Conservation (phyloP, 2,329 filamentous ascomycete species). For the Colletotrichum godetiae region DNA sequence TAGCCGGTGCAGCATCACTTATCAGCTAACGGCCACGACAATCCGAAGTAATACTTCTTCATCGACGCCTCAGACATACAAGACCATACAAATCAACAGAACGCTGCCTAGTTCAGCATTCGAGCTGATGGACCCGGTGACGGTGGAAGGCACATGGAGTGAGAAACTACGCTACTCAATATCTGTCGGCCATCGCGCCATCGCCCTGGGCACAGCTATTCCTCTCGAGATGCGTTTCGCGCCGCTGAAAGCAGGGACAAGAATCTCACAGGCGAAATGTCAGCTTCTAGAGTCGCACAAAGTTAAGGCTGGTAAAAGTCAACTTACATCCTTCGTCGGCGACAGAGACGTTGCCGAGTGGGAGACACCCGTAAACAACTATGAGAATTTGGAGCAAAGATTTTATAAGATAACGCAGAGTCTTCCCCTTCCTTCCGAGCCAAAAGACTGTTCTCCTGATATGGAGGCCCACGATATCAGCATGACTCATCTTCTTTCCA, state of each 20-base stretch:
- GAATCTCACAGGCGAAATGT: background rate
- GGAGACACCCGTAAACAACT: background rate
- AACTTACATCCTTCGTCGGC: background rate
- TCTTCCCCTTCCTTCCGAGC: constrained; percentile 7
- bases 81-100: constrained; percentile 10
- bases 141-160: constrained; percentile 11
- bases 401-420: background rate
- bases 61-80: background rate
- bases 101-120: constrained; percentile 12
- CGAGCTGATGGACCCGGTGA: constrained; percentile 25
- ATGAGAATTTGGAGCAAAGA: background rate
- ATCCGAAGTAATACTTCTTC: background rate
- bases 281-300: constrained; percentile 9
- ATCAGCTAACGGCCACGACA: constrained; percentile 19
- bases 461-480: background rate
- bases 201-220: constrained; percentile 16
- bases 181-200: constrained; percentile 8
- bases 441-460: constrained; percentile 15
- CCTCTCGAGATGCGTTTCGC: constrained; percentile 15
- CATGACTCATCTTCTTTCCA: constrained; percentile 10
- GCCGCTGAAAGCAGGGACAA: background rate
- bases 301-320: background rate
- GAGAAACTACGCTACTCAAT: constrained; percentile 2
- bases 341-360: constrained; percentile 7
- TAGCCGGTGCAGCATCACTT: constrained; percentile 17